phyloP scores from a whole-genome alignment of 371 early-diverging fungal genomes.

The Scutellospora calospora region DNA sequence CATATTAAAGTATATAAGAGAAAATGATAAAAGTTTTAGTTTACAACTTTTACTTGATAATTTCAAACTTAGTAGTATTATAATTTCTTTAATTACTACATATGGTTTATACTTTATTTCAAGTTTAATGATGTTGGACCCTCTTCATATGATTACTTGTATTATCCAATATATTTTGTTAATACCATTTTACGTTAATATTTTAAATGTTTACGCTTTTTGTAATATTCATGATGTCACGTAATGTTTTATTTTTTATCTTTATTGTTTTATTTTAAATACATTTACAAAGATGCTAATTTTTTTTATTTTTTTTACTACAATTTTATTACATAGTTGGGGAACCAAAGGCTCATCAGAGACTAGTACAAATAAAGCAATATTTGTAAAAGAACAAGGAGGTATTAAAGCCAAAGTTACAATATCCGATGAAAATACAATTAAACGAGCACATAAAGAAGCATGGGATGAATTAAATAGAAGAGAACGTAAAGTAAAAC shows the following conservation, averaged over 20 bases:
- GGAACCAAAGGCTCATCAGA: no score
- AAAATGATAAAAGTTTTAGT: neutral
- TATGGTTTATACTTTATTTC: conserved; percentile 86
- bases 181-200: conserved; percentile 84
- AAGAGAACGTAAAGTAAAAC: no score
- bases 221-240: conserved; percentile 91
- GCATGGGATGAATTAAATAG: conserved; percentile 52
- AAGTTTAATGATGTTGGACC: conserved; percentile 82
- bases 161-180: conserved; percentile 88
- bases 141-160: conserved; percentile 95
- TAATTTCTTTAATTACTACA: conserved; percentile 82
- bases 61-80: conserved; percentile 79
- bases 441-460: conserved; percentile 69
- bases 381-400: no score
- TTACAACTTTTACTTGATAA: conserved; percentile 50
- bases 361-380: no score
- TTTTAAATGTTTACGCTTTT: conserved; percentile 93
- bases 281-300: no score
- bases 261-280: no score
- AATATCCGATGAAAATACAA: conserved; percentile 66
- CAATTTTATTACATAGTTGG: no score
- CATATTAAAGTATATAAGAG: conserved; percentile 33
- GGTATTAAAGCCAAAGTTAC: neutral
- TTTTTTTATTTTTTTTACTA: no score
- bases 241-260: no score